Evolutionary conservation across 495 filamentous ascomycete species (phyloP).

Genomic region (Pseudevernia furfuracea): DNA sequence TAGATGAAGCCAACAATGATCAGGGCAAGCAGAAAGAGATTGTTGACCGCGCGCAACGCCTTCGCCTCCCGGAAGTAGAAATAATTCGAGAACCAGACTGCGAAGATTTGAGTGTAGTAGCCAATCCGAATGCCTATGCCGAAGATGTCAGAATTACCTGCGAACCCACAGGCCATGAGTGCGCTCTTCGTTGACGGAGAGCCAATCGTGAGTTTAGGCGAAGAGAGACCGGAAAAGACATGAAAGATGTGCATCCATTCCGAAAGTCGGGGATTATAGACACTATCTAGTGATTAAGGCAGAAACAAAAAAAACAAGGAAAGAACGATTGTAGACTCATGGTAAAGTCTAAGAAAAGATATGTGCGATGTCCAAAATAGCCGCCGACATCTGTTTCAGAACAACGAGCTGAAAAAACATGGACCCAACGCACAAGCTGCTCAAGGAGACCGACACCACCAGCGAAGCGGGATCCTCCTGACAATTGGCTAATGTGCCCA

Average conservation of each 20-base stretch:
- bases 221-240: not conserved
- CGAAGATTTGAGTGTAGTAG: constrained; percentile 34
- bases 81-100: constrained; percentile 31
- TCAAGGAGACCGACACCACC: not conserved
- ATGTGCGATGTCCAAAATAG: not conserved
- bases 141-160: constrained; percentile 32
- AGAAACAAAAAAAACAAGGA: not conserved
- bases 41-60: constrained; percentile 23
- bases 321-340: not conserved
- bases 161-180: constrained; percentile 22
- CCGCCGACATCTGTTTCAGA: not conserved
- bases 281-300: not conserved
- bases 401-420: not conserved
- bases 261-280: not conserved
- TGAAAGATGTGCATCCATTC: not conserved
- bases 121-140: constrained; percentile 36
- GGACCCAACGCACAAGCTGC: not conserved
- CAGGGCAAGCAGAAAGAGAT: constrained; percentile 20
- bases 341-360: not conserved
- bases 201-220: not conserved
- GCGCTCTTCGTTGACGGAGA: not conserved
- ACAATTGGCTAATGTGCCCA: no score
- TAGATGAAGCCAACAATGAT: constrained; percentile 13
- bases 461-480: not conserved
- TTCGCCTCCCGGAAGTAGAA: constrained; percentile 24